Evolutionary conservation across 2,329 filamentous ascomycete genomes (phyloP).

Genomic region (Aspergillus japonicus): DNA sequence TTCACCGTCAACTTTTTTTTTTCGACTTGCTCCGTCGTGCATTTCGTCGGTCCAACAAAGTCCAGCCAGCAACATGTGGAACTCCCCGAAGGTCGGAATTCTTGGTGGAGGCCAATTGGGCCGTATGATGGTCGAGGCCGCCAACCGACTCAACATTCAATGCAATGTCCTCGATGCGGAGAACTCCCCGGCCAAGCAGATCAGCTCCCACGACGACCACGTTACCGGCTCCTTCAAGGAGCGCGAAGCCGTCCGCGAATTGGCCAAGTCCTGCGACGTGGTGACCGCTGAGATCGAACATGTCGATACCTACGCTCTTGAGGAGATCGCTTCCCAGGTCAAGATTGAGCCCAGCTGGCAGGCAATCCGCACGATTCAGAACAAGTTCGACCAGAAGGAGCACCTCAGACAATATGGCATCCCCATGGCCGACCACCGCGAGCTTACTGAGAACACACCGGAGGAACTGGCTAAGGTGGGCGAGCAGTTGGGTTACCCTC

Average conservation of each 20-base stretch:
- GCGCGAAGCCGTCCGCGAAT: slow-evolving; percentile 69
- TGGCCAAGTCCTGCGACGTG: slow-evolving; percentile 75
- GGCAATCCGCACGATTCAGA: slow-evolving; percentile 84
- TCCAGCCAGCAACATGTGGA: slow-evolving; percentile 34
- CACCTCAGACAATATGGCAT: slow-evolving; percentile 69
- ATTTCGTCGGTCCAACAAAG: not conserved
- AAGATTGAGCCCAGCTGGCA: slow-evolving; percentile 78
- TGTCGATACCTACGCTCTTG: slow-evolving; percentile 83
- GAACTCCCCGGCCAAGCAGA: slow-evolving; percentile 78
- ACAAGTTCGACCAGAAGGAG: slow-evolving; percentile 89
- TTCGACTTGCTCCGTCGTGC: not conserved
- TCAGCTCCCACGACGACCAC: slow-evolving; percentile 71
- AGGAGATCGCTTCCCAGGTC: slow-evolving; percentile 71
- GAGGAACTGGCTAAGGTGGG: slow-evolving; percentile 65
- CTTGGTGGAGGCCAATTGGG: slow-evolving; percentile 73
- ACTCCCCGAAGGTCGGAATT: slow-evolving; percentile 49
- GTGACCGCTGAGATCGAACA: slow-evolving; percentile 95
- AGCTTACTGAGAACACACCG: slow-evolving; percentile 60
- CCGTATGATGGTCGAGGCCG: slow-evolving; percentile 91
- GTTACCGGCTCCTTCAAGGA: slow-evolving; percentile 88
- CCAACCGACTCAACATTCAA: slow-evolving; percentile 72
- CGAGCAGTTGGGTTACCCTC: slow-evolving; percentile 70
- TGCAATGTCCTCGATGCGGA: slow-evolving; percentile 76
- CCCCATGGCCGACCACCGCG: slow-evolving; percentile 68
- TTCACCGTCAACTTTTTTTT: not conserved